phyloP scores from a whole-genome alignment of 2,329 filamentous ascomycete genomes.

The Colletotrichum plurivorum region DNA sequence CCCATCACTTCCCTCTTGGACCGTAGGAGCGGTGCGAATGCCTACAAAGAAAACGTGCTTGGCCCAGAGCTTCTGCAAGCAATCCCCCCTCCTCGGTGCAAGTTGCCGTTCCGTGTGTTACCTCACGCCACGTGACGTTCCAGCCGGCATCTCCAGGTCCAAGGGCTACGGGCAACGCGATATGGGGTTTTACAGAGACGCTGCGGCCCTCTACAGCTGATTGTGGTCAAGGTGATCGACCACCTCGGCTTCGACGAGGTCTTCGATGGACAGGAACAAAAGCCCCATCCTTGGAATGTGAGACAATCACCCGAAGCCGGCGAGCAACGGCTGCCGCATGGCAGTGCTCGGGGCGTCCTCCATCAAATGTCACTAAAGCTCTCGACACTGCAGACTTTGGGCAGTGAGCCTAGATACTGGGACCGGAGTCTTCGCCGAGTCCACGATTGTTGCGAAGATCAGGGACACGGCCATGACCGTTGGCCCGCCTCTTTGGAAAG shows the following conservation, averaged over 20 bases:
- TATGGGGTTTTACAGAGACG: not conserved
- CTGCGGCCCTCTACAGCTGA: not conserved
- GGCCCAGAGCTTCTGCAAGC: slow-evolving; percentile 21
- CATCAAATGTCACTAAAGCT: not conserved
- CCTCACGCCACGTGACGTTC: slow-evolving; percentile 25
- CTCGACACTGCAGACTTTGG: not conserved
- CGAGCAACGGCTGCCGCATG: slow-evolving; percentile 29
- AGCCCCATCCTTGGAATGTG: slow-evolving; percentile 11
- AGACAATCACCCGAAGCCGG: slow-evolving; percentile 27
- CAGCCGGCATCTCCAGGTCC: slow-evolving; percentile 1
- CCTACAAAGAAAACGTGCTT: slow-evolving; percentile 25
- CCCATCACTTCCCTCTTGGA: slow-evolving; percentile 21
- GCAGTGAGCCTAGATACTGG: slow-evolving; percentile 2
- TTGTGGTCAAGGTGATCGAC: slow-evolving; percentile 14
- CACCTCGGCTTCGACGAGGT: slow-evolving; percentile 1
- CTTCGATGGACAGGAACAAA: slow-evolving; percentile 16
- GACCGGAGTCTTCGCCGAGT: not conserved
- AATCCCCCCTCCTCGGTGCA: slow-evolving; percentile 3
- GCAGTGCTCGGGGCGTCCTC: not conserved
- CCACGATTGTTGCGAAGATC: not conserved
- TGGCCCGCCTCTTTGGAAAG: not conserved
- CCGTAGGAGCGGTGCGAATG: not conserved
- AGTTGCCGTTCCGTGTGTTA: slow-evolving; percentile 15
- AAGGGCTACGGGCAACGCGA: not conserved
- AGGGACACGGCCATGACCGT: slow-evolving; percentile 9